A percentile compares a stretch with the other conserved stretches of the same genome.
phyloP scores from a whole-genome alignment of 352 stramenopile genomes.

The Globisporangium paddicum region DNA sequence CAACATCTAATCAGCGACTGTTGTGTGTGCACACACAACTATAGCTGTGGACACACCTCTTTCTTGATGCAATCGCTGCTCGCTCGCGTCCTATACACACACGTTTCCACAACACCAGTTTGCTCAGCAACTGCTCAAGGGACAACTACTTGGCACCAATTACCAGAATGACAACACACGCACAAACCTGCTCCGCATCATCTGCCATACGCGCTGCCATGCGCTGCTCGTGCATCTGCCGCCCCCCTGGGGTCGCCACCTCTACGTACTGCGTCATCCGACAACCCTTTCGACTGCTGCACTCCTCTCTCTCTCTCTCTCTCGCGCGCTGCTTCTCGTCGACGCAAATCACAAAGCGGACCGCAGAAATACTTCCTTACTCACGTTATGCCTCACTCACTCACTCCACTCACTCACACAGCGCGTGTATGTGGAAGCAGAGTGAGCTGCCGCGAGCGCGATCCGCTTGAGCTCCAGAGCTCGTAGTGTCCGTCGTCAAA shows the following conservation, averaged over 20 bases:
- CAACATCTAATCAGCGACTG: background rate
- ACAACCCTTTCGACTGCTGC: background rate
- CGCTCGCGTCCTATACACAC: background rate
- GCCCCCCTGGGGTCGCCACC: slow-evolving; percentile 15
- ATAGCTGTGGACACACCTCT: background rate
- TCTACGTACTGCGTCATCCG: slow-evolving; percentile 25
- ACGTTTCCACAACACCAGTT: background rate
- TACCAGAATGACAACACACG: background rate
- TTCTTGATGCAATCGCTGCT: slow-evolving; percentile 9
- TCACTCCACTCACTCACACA: no score
- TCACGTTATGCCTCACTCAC: background rate
- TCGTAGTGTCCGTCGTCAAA: no score
- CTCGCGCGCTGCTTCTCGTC: background rate
- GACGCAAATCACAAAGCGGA: background rate
- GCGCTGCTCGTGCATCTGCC: background rate
- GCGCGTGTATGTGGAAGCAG: no score
- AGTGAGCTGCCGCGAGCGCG: no score
- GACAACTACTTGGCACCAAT: no score
- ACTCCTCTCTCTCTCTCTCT: slow-evolving; percentile 1
- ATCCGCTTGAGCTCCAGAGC: no score
- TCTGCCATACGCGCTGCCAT: background rate
- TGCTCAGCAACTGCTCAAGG: background rate
- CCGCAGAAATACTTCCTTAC: background rate
- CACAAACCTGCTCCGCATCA: background rate
- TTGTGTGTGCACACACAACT: background rate